These are phyloP conservation scores for Salvia sclarea DNA, from an alignment of 305 asterid species.

Conservation along the genomic window DNA sequence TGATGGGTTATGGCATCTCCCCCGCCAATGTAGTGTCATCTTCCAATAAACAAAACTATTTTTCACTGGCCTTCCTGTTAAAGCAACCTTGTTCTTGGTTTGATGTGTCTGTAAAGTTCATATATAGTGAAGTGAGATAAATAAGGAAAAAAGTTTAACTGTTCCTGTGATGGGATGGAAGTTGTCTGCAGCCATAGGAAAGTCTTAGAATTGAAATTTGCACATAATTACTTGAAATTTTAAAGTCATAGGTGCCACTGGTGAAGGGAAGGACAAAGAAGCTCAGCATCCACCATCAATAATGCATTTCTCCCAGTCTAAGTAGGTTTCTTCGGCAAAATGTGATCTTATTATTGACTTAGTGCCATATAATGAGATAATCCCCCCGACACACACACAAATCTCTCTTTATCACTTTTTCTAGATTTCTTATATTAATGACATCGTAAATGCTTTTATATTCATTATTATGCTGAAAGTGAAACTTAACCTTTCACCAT, in stretches of 20 bases:
- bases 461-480: constrained; percentile 1
- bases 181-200: neutral
- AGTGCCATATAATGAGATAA: neutral
- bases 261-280: neutral
- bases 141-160: neutral
- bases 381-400: no score
- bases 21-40: neutral
- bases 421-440: neutral
- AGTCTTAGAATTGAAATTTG: neutral
- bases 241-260: neutral
- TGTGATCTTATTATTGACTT: neutral
- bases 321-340: neutral
- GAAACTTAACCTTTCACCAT: neutral
- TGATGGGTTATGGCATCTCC: neutral
- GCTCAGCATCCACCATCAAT: neutral
- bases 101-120: neutral
- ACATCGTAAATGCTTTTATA: neutral
- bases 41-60: neutral
- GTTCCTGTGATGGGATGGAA: neutral
- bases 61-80: neutral
- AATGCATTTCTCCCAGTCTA: neutral
- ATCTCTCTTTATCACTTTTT: neutral
- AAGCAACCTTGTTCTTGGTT: neutral
- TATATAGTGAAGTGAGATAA: neutral
- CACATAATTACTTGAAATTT: neutral